Evolutionary conservation across 805 yeast species (phyloP).

Genomic region (Ogataea kodamae): DNA sequence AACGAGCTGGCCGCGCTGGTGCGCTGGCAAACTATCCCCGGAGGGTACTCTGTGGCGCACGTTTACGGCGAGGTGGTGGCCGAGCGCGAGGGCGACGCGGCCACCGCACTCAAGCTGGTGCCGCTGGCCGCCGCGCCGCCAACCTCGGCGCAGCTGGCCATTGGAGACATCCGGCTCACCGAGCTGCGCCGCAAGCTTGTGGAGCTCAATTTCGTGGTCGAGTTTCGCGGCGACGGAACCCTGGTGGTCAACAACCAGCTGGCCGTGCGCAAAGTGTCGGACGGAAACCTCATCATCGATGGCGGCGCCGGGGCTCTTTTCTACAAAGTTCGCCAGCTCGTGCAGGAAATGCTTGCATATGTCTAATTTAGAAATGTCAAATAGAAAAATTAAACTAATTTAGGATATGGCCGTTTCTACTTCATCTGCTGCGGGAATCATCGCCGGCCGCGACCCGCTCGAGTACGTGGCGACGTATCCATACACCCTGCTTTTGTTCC

Average conservation of each 20-base stretch:
- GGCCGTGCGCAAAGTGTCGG: slow-evolving; percentile 71
- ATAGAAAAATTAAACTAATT: no score
- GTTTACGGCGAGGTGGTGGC: slow-evolving; percentile 60
- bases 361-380: slow-evolving; percentile 36
- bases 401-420: slow-evolving; percentile 8
- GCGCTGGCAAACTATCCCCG: slow-evolving; percentile 81
- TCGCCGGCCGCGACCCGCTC: slow-evolving; percentile 70
- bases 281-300: slow-evolving; percentile 82
- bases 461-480: slow-evolving; percentile 57
- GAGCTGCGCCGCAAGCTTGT: slow-evolving; percentile 67
- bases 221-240: slow-evolving; percentile 90
- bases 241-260: slow-evolving; percentile 78
- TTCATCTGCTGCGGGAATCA: slow-evolving; percentile 50
- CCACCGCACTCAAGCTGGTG: slow-evolving; percentile 11
- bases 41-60: slow-evolving; percentile 79
- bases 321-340: slow-evolving; percentile 70
- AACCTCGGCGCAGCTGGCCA: slow-evolving; percentile 39
- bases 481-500: slow-evolving; percentile 66
- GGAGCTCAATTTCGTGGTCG: slow-evolving; percentile 64
- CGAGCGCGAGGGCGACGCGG: slow-evolving; percentile 12
- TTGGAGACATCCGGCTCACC: slow-evolving; percentile 85
- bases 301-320: slow-evolving; percentile 75
- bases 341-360: slow-evolving; percentile 72
- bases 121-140: slow-evolving; percentile 16
- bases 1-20: slow-evolving; percentile 56